Base-by-base conservation (phyloP, 1,139 yeast species). In the Saccharomyces hybrid region DNA sequence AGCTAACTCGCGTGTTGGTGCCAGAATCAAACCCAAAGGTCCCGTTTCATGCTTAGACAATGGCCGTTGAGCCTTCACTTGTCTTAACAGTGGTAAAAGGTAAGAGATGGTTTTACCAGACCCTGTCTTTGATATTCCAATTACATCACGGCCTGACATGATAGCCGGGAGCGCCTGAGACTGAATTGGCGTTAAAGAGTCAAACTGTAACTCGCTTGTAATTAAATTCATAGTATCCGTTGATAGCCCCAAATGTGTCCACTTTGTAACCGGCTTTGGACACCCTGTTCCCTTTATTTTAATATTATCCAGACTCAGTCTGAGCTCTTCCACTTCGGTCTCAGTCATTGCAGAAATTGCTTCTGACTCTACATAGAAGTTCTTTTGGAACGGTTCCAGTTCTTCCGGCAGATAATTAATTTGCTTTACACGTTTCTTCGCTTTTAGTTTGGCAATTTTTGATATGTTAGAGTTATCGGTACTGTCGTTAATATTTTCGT, bases 91-190 rank as follows among this genome's bases (percentile, higher is more conserved):
- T 0, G 99, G 98, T 9, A 95, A 68, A 8, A 90, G 75, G 70
- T 88, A 95, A 1, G 97, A 86, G 63, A 93, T 77, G 0, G 99
- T 95, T 67, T 93, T 93, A 1, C 99, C 99, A 2, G 97, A 88
- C 0, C 99, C 99, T 0, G 99, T 93, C 62, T 90, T 89, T 0
- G 99, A 98, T 32, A 93, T 86, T 5, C 97, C 98, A 52, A 95
- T 86, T 4, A 93, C 81, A 73, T 95, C 98, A 55, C 88, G 72
- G 0, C 99, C 98, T 4, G 86, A 77, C 93, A 93, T 86, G 16
- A 90, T 82, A 0, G 91, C 86, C 0, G 99, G 99, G 14, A 91
- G 76, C 0, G 97, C 91, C 66, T 91, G 97, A 0, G 91, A 78
- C 69, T 95, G 99, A 56, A 95, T 89, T 0, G 97, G 81, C 0